Evolutionary conservation across 2,329 filamentous ascomycete genomes (phyloP), one percentile per base, ranked within the genome.

Genomic region (Myriosclerotinia scirpicola): DNA sequence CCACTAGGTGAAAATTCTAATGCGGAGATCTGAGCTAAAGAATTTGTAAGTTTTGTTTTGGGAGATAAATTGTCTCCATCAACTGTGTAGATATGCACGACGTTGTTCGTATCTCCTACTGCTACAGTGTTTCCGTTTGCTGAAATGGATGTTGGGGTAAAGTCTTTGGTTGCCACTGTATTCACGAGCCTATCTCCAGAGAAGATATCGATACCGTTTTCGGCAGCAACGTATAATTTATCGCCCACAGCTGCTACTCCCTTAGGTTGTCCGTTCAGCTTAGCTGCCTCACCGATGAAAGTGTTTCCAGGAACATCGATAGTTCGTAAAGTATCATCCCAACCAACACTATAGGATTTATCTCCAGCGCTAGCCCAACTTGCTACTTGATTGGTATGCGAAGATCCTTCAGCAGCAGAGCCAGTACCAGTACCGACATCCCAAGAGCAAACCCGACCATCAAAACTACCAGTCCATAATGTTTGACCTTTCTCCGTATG

Each of bases 401-500:
- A 82, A 71, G 92, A 87, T 38, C 95, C 94, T 69, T 95, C 91
- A 14, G 96, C 84, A 15, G 85, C 84, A 40, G 87, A 83, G 30
- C 89, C 92, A 54, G 82, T 77, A 1, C 93, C 94, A 5, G 83
- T 85, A 20, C 83, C 80, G 38, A 92, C 76, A 75, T 98, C 89
- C 94, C 95, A 99, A 66, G 86, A 87, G 76, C 90, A 91, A 36
- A 97, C 86, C 50, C 91, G 86, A 56, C 95, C 95, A 69, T 99
- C 95, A 72, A 93, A 96, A 79, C 93, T 96, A 68, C 95, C 95
- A 0, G 94, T 96, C 83, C 89, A 93, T 17, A 98, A 79, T 0
- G 89, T 91, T 64, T 87, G 82, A 54, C 80, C 74, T 56, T 75
- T 75, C 11, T 79, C 80, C 40, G 72, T 75, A 42, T 84, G 81